A percentile compares a stretch with the other conserved stretches of the same genome.
These are phyloP conservation scores for Kurtzmaniella fragi DNA, from an alignment of 805 yeast species.

Conservation along the genomic window DNA sequence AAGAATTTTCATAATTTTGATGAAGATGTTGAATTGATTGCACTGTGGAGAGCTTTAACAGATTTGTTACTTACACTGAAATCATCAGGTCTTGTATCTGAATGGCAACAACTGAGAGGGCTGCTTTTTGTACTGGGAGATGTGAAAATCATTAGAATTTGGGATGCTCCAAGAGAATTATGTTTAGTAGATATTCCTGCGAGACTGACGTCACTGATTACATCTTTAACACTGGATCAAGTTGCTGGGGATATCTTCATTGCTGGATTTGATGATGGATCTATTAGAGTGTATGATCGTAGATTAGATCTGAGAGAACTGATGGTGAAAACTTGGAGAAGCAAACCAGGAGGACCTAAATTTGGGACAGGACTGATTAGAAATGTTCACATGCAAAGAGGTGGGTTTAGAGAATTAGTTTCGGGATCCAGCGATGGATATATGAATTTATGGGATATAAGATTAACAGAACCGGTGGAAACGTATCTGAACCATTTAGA, in stretches of 20 bases:
- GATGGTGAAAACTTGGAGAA: slow-evolving; percentile 78
- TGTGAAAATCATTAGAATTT: slow-evolving; percentile 80
- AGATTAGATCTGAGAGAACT: slow-evolving; percentile 80
- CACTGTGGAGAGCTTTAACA: slow-evolving; percentile 91
- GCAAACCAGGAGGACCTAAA: slow-evolving; percentile 7
- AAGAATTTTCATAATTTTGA: slow-evolving; percentile 59
- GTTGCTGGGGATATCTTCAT: slow-evolving; percentile 87
- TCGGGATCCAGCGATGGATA: slow-evolving; percentile 80
- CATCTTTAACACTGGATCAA: slow-evolving; percentile 89
- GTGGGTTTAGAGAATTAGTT: slow-evolving; percentile 86
- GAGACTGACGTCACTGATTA: slow-evolving; percentile 81
- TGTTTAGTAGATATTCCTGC: slow-evolving; percentile 88
- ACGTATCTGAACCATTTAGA: slow-evolving; percentile 53
- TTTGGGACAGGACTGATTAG: slow-evolving; percentile 51
- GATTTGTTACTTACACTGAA: slow-evolving; percentile 77
- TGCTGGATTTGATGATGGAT: slow-evolving; percentile 91
- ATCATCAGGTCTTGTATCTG: slow-evolving; percentile 78
- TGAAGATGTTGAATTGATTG: slow-evolving; percentile 48
- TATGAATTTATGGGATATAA: slow-evolving; percentile 87
- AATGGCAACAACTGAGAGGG: slow-evolving; percentile 97
- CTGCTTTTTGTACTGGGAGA: slow-evolving; percentile 90
- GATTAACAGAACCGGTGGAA: slow-evolving; percentile 65
- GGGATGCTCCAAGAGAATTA: slow-evolving; percentile 96
- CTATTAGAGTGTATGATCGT: slow-evolving; percentile 85
- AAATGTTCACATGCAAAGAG: slow-evolving; percentile 92